Base-by-base conservation (phyloP, 345 rosid genomes). In the Melaleuca alternifolia region DNA sequence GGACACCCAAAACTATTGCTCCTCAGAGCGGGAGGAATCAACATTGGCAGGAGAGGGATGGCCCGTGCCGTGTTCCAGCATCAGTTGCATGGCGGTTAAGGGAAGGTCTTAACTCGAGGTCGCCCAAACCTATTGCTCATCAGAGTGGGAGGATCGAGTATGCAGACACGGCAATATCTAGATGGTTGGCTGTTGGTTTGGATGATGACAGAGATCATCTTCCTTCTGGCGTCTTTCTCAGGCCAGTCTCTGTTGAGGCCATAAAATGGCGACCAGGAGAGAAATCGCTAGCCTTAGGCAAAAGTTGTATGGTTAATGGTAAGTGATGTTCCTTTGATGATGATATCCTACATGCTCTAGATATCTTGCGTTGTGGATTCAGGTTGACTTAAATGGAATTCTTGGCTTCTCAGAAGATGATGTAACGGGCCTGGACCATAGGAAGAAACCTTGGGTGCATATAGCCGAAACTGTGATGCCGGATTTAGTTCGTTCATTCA, bases 101-200 rank as follows among this genome's bases (percentile, higher is more conserved):
- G 44, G 5, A 4, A 65, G 21, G 23, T 65, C 11, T 65, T 65
- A 7, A 65, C 44, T 30, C 23, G 11, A 65, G 77, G 77, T 33
- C 21, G 23, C 77, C 77, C 77, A 30, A 15, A 30, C 8, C 11
- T 65, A 7, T 65, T 33, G 77, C 77, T 33, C 77, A 65, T 65
- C 77, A 65, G 77, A 65, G 57, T 56, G 86, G 90, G 85, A 90
- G 81, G 85, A 89, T 91, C 50, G 2, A 87, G n/a, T 93, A 90
- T 91, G 90, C 92, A 50, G 41, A 61, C 37, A 30, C 62, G 61
- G 91, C 89, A 10, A 88, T 88, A 59, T 62, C 76, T 30, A 92
- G 83, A 86, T 94, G 97, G 96, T 91, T 91, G 87, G 85, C 88
- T 86, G 77, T 90, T 86, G 94, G 93, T 88, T 88, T 93, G 86